These are phyloP conservation scores for Boletellus ananas DNA, from an alignment of 768 basidiomycete species.

Conservation along the genomic window DNA sequence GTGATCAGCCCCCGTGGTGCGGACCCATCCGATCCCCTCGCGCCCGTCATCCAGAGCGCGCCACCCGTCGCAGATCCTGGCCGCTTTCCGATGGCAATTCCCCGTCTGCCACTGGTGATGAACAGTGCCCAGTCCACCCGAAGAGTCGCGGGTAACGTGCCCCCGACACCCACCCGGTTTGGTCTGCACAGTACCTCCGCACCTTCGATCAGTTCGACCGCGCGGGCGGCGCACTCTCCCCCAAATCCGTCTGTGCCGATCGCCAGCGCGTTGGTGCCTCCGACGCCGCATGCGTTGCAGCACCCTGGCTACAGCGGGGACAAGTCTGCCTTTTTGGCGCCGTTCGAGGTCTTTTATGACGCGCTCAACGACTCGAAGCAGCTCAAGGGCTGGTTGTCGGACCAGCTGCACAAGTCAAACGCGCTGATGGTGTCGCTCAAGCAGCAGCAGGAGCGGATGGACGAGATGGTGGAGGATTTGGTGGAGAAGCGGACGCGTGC, in stretches of 20 bases:
- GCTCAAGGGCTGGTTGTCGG: slow-evolving; percentile 71
- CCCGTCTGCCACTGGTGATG: slow-evolving; percentile 55
- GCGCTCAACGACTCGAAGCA: slow-evolving; percentile 77
- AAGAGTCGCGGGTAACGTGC: slow-evolving; percentile 56
- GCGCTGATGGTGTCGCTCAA: slow-evolving; percentile 47
- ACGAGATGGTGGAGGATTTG: slow-evolving; percentile 52
- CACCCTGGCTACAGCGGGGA: slow-evolving; percentile 58
- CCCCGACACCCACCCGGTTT: slow-evolving; percentile 68
- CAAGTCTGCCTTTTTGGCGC: slow-evolving; percentile 74
- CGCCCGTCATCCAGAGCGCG: slow-evolving; percentile 72
- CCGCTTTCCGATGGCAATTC: slow-evolving; percentile 60
- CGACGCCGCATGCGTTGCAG: slow-evolving; percentile 64
- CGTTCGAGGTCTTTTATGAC: slow-evolving; percentile 83
- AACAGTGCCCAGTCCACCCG: slow-evolving; percentile 43
- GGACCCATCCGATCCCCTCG: slow-evolving; percentile 48
- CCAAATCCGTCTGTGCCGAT: slow-evolving; percentile 66
- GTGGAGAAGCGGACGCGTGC: slow-evolving; percentile 59
- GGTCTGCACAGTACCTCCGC: slow-evolving; percentile 36
- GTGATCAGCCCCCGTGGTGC: slow-evolving; percentile 68
- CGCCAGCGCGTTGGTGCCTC: slow-evolving; percentile 59
- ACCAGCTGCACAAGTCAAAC: slow-evolving; percentile 66
- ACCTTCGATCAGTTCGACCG: slow-evolving; percentile 23
- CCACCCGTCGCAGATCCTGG: slow-evolving; percentile 53
- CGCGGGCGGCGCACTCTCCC: slow-evolving; percentile 42
- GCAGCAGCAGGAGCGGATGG: slow-evolving; percentile 61